phyloP scores from a whole-genome alignment of 2,329 filamentous ascomycete species.

The Monilinia vaccinii-corymbosi region DNA sequence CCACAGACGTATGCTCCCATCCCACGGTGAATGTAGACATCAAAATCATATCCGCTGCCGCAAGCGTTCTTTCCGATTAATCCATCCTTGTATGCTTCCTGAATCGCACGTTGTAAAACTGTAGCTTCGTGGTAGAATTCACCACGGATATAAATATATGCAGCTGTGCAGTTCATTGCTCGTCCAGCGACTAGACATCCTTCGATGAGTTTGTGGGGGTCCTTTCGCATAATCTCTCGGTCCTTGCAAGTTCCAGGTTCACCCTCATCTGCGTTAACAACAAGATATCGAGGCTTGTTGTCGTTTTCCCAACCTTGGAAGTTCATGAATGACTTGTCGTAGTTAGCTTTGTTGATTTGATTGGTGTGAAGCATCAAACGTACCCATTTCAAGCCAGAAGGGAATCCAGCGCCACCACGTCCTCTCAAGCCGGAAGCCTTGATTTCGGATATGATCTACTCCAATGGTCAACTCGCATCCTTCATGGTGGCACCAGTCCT shows the following conservation, averaged over 20 bases:
- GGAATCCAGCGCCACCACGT: conserved; percentile 94
- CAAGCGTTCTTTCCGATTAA: conserved; percentile 98
- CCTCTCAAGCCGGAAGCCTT: conserved; percentile 94
- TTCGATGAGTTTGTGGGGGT: conserved; percentile 97
- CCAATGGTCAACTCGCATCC: conserved; percentile 16
- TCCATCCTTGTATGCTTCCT: conserved; percentile 92
- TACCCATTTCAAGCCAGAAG: conserved; percentile 98
- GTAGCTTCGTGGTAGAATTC: conserved; percentile 96
- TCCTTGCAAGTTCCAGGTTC: conserved; percentile 99
- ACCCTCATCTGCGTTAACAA: conserved; percentile 97
- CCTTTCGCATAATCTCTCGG: conserved; percentile 99
- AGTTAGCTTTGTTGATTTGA: conserved; percentile 15
- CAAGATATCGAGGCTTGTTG: conserved; percentile 86
- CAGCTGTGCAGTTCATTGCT: conserved; percentile 97
- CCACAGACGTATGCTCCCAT: conserved; percentile 97
- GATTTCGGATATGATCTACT: conserved; percentile 85
- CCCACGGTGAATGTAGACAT: conserved; percentile 92
- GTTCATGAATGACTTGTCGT: conserved; percentile 90
- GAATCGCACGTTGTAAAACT: conserved; percentile 87
- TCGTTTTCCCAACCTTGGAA: conserved; percentile 99
- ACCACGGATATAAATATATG: conserved; percentile 98
- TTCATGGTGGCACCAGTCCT: background rate
- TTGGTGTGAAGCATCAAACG: conserved; percentile 29
- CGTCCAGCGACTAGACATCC: conserved; percentile 92
- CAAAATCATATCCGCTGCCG: conserved; percentile 93